phyloP scores from a whole-genome alignment of 257 asterid genomes.

The Nicotiana knightiana region DNA sequence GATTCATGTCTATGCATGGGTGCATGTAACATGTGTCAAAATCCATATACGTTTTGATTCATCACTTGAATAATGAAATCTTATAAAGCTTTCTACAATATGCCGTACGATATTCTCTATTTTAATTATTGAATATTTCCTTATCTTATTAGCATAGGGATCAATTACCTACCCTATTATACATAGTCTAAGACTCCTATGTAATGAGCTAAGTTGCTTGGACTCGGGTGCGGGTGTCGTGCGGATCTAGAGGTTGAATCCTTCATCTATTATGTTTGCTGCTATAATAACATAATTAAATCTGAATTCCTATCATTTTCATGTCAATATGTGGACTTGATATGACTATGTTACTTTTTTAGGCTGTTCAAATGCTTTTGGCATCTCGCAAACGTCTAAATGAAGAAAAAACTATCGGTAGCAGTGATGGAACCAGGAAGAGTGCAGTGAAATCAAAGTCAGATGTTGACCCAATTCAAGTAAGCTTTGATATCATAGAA shows the following conservation, averaged over 20 bases:
- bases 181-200: no score
- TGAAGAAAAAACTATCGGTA: slow-evolving; percentile 35
- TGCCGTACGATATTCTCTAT: no score
- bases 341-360: slow-evolving; percentile 12
- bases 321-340: not conserved
- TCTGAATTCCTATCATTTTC: not conserved
- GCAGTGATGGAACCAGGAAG: slow-evolving; percentile 20
- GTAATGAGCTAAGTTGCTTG: no score
- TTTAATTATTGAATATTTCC: no score
- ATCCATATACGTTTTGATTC: no score
- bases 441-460: slow-evolving; percentile 28
- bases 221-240: no score
- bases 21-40: not conserved
- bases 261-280: not conserved
- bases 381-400: slow-evolving; percentile 57
- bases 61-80: no score
- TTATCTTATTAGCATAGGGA: no score
- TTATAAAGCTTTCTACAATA: no score
- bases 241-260: no score
- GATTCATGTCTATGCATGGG: not conserved
- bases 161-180: no score
- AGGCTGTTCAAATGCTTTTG: slow-evolving; percentile 77
- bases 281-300: not conserved
- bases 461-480: slow-evolving; percentile 71
- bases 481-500: slow-evolving; percentile 26